A percentile compares a stretch with the other conserved stretches of the same genome.
Evolutionary conservation across 306 rosid species (phyloP).

Genomic region (Chamaecrista fasciculata): DNA sequence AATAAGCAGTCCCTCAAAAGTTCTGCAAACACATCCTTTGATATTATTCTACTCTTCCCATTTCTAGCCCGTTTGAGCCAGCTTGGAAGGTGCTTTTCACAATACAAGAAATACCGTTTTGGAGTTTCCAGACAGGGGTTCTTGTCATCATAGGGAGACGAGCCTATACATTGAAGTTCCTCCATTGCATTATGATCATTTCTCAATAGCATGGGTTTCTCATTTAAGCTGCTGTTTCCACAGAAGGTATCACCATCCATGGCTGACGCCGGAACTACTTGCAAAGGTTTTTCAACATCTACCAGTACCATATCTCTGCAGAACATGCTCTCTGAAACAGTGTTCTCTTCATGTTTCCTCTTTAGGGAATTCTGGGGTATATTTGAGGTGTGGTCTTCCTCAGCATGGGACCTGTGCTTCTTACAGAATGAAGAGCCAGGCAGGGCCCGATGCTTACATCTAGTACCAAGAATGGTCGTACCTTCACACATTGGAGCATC

Average conservation of each 20-base stretch:
- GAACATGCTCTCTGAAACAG: slow-evolving; percentile 42
- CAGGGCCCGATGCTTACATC: slow-evolving; percentile 90
- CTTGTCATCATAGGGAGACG: slow-evolving; percentile 53
- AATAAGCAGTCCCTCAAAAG: slow-evolving; percentile 68
- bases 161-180: slow-evolving; percentile 64
- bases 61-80: slow-evolving; percentile 99
- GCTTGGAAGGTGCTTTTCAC: slow-evolving; percentile 92
- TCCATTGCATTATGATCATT: slow-evolving; percentile 44
- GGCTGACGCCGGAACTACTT: slow-evolving; percentile 53
- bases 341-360: slow-evolving; percentile 65
- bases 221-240: slow-evolving; percentile 39
- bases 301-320: slow-evolving; percentile 55
- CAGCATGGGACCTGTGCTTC: slow-evolving; percentile 79
- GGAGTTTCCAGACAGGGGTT: slow-evolving; percentile 78
- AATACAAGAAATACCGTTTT: slow-evolving; percentile 74
- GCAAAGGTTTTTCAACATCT: slow-evolving; percentile 56
- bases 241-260: slow-evolving; percentile 41
- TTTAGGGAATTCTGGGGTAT: slow-evolving; percentile 47
- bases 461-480: slow-evolving; percentile 93
- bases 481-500: slow-evolving; percentile 95
- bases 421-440: slow-evolving; percentile 77
- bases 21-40: slow-evolving; percentile 89
- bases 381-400: slow-evolving; percentile 37
- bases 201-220: slow-evolving; percentile 43
- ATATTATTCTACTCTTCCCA: slow-evolving; percentile 92